phyloP scores from a whole-genome alignment of 1,139 yeast species.

The Suhomyces chickasaworum region DNA sequence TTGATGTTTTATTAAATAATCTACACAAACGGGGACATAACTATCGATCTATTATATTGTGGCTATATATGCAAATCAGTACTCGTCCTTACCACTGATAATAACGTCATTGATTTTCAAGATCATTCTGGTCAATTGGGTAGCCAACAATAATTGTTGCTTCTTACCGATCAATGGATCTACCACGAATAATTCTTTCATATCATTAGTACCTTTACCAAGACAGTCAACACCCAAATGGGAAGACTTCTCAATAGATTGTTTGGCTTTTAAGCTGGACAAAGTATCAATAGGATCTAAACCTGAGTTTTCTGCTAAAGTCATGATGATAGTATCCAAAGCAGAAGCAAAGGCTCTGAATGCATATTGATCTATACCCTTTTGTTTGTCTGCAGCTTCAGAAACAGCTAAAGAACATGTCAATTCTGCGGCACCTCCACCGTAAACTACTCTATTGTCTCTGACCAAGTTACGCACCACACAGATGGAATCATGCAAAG shows the following conservation, averaged over 20 bases:
- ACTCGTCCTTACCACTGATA: constrained; percentile 84
- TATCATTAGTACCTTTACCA: constrained; percentile 82
- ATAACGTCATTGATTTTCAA: constrained; percentile 95
- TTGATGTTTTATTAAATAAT: neutral
- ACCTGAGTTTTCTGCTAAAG: constrained; percentile 96
- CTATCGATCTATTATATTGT: neutral
- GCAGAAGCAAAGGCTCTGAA: constrained; percentile 94
- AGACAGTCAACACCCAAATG: constrained; percentile 92
- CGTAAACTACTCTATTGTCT: constrained; percentile 93
- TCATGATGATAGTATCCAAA: constrained; percentile 88
- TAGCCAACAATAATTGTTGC: constrained; percentile 92
- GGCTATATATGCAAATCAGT: constrained; percentile 30
- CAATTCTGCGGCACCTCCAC: constrained; percentile 98
- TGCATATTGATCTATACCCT: constrained; percentile 96
- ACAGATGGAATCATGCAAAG: constrained; percentile 94
- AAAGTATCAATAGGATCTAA: constrained; percentile 90
- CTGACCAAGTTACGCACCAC: constrained; percentile 94
- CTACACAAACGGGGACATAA: neutral
- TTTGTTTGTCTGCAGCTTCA: constrained; percentile 88
- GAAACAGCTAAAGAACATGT: constrained; percentile 90
- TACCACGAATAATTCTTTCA: constrained; percentile 92
- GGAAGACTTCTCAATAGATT: constrained; percentile 69
- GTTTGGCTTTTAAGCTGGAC: constrained; percentile 80
- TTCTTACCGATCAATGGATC: constrained; percentile 97
- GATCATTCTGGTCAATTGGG: constrained; percentile 97